phyloP scores from a whole-genome alignment of 176 grass and related monocot species.

The barley (Hordeum vulgare) region DNA sequence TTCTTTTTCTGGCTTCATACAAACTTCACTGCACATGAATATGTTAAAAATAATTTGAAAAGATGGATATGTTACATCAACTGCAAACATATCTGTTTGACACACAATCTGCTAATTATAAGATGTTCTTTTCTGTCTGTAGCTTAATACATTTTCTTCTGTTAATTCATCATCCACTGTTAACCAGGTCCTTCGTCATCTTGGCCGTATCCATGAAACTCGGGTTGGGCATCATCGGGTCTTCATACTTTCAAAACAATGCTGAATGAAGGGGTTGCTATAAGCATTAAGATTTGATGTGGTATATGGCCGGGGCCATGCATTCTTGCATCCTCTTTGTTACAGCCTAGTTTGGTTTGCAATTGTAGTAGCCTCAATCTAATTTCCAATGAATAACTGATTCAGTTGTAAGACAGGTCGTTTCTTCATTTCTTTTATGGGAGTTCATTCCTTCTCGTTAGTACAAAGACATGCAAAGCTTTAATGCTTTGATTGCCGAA shows the following conservation, averaged over 20 bases:
- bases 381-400: background rate
- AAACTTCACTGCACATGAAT: constrained; percentile 14
- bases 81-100: background rate
- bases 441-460: background rate
- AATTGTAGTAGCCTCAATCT: background rate
- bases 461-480: background rate
- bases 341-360: background rate
- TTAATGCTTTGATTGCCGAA: background rate
- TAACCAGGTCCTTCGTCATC: constrained; percentile 85
- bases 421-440: background rate
- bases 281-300: background rate
- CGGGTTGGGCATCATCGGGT: constrained; percentile 73
- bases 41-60: constrained; percentile 7
- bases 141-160: background rate
- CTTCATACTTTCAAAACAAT: constrained; percentile 57
- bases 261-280: background rate
- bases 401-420: background rate
- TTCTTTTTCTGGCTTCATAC: background rate
- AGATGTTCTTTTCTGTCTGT: background rate
- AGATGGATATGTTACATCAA: background rate
- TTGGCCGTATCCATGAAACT: constrained; percentile 73
- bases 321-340: background rate
- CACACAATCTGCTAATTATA: background rate
- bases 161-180: constrained; percentile 5
- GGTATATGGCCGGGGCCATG: background rate